Evolutionary conservation across 768 basidiomycete species (phyloP), one percentile per base, ranked within the genome.

Genomic region (Brasilioporus rufonigricans): DNA sequence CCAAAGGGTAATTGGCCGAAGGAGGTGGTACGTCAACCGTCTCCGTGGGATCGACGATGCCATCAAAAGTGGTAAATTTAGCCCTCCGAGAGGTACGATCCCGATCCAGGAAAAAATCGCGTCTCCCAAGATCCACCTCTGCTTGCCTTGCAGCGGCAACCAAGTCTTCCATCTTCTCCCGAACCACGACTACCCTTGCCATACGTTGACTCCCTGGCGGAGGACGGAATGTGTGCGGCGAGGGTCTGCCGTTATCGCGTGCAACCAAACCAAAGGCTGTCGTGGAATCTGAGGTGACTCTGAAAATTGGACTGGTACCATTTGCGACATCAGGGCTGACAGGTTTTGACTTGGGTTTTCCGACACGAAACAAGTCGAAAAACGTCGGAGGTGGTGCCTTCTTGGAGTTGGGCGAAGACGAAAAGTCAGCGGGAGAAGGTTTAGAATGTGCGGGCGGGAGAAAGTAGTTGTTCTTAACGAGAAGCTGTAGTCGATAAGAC

Each of bases 381-480:
- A 91, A 89, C 21, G 70, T 67, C 59, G 69, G 81, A 66, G 72
- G 59, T 2, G 75, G 63, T 45, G 76, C 77, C 68, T 83, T 88
- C 54, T 77, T 73, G 29, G 74, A 55, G 57, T 55, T 54, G 44
- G 44, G 33, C 4, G 64, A 66, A 2, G 76, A 69, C 18, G 81
- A 78, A 55, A 91, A 81, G 48, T 87, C 83, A 26, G 85, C 77
- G 3, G 84, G 80, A 11, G 81, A 82, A 2, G 91, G 91, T 65
- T 93, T 93, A 39, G 84, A 79, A 64, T 93, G 91, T 0, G 91
- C 91, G 11, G 91, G 92, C 4, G 91, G 91, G 35, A 93, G 83
- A 65, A 90, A 93, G 67, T 93, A 93, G 65, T 79, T 92, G 71
- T 93, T 93, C 68, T 87, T 89, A 50, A 93, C 86, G 38, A 93